phyloP scores from a whole-genome alignment of 2,329 filamentous ascomycete genomes.

The Amauroascus verrucosus region DNA sequence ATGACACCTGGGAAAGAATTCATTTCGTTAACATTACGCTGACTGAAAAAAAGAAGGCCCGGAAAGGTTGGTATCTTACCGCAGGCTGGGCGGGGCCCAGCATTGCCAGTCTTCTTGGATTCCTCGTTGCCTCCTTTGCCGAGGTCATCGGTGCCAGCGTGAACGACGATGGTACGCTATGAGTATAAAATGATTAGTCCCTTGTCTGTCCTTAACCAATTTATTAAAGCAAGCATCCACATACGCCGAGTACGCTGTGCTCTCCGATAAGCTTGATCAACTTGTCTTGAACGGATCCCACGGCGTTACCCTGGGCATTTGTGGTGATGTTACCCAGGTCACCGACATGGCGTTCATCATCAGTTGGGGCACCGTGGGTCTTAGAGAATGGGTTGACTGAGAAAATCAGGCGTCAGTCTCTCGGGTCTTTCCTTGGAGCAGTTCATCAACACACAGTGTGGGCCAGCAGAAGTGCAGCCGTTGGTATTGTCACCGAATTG shows the following conservation, averaged over 20 bases:
- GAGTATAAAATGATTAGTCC: not conserved
- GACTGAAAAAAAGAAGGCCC: not conserved
- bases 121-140: slow-evolving; percentile 86
- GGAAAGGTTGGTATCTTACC: slow-evolving; percentile 49
- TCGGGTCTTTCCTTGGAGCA: not conserved
- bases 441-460: slow-evolving; percentile 65
- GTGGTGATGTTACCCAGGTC: slow-evolving; percentile 97
- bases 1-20: slow-evolving; percentile 59
- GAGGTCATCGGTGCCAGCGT: slow-evolving; percentile 92
- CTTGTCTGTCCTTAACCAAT: not conserved
- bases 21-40: not conserved
- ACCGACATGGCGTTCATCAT: slow-evolving; percentile 84
- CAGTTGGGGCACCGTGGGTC: slow-evolving; percentile 76
- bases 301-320: slow-evolving; percentile 80
- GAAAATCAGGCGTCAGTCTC: not conserved
- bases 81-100: slow-evolving; percentile 84
- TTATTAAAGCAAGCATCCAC: slow-evolving; percentile 19
- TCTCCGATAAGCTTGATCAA: slow-evolving; percentile 92
- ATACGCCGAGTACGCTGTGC: slow-evolving; percentile 85
- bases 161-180: slow-evolving; percentile 86
- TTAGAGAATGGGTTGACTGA: slow-evolving; percentile 91
- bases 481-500: slow-evolving; percentile 99
- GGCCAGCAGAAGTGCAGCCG: slow-evolving; percentile 94
- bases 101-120: slow-evolving; percentile 97
- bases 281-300: slow-evolving; percentile 69